phyloP scores from a whole-genome alignment of 2,329 filamentous ascomycete species.

The Mycosphaerella sp. region DNA sequence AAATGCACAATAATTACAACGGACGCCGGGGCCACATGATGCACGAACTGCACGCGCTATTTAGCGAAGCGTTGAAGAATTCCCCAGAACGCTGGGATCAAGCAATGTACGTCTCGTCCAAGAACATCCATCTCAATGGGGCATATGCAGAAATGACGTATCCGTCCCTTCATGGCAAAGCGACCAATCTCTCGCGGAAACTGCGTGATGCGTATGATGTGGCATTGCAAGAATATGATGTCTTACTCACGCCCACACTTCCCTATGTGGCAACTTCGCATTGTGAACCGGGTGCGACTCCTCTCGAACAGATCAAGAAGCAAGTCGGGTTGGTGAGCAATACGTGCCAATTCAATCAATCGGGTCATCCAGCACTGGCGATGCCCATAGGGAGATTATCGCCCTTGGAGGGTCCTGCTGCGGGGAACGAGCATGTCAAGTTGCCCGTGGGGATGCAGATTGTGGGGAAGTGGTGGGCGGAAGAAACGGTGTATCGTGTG shows the following conservation, averaged over 20 bases:
- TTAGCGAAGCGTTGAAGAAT: neutral
- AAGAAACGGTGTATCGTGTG: slow-evolving; percentile 41
- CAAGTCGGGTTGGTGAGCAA: slow-evolving; percentile 52
- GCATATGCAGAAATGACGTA: neutral
- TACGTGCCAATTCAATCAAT: slow-evolving; percentile 48
- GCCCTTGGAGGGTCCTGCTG: slow-evolving; percentile 46
- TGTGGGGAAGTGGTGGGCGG: slow-evolving; percentile 43
- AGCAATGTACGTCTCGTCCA: neutral
- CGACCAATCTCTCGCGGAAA: neutral
- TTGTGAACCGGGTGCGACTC: slow-evolving; percentile 35
- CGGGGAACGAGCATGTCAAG: slow-evolving; percentile 23
- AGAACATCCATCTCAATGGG: neutral
- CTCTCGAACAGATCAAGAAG: slow-evolving; percentile 43
- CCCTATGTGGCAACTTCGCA: slow-evolving; percentile 45
- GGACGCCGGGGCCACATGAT: neutral
- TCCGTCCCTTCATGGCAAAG: neutral
- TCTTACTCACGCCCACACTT: slow-evolving; percentile 45
- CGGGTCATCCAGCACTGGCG: slow-evolving; percentile 44
- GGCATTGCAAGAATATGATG: slow-evolving; percentile 39
- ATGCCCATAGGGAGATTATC: slow-evolving; percentile 39
- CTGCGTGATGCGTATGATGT: slow-evolving; percentile 24
- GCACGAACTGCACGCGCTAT: neutral
- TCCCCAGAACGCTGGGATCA: neutral
- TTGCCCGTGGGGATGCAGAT: slow-evolving; percentile 33
- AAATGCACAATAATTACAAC: neutral